These are phyloP conservation scores for Adenanthera pavonina DNA, from an alignment of 306 rosid species.

Conservation along the genomic window DNA sequence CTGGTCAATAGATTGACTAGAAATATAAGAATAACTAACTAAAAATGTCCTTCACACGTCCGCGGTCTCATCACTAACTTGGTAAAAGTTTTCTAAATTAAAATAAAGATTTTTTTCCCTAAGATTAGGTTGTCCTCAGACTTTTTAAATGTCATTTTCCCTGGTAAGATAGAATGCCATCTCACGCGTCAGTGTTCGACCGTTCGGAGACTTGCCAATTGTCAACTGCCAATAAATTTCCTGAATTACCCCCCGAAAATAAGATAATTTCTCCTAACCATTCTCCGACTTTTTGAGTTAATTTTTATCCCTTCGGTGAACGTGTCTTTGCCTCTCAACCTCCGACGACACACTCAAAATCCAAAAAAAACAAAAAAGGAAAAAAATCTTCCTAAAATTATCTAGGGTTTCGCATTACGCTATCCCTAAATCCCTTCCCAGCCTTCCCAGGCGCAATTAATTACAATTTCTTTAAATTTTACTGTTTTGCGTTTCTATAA, in stretches of 20 bases:
- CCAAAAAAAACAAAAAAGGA: not conserved
- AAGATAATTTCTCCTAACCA: slow-evolving; percentile 35
- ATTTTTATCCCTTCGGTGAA: not conserved
- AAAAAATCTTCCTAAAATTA: slow-evolving; percentile 21
- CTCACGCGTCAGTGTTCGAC: slow-evolving; percentile 30
- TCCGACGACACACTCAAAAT: slow-evolving; percentile 42
- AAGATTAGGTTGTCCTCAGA: no score
- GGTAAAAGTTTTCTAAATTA: no score
- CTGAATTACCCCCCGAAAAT: slow-evolving; percentile 42
- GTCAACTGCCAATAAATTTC: not conserved
- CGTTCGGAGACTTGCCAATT: slow-evolving; percentile 17
- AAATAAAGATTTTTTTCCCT: no score
- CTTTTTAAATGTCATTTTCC: no score
- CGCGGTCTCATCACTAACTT: no score
- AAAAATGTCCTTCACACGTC: no score
- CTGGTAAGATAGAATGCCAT: not conserved
- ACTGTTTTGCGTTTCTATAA: slow-evolving; percentile 32
- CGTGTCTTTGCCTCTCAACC: slow-evolving; percentile 35
- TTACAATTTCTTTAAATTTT: slow-evolving; percentile 24
- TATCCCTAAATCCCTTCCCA: slow-evolving; percentile 28
- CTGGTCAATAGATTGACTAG: no score
- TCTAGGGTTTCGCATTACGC: slow-evolving; percentile 59
- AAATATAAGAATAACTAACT: no score
- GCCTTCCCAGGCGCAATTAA: not conserved
- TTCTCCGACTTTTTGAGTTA: not conserved